Percentiles rank a stretch among this genome's conserved stretches.
Evolutionary conservation across 2,329 filamentous ascomycete species (phyloP).

Genomic region (Pseudogymnoascus sp.): DNA sequence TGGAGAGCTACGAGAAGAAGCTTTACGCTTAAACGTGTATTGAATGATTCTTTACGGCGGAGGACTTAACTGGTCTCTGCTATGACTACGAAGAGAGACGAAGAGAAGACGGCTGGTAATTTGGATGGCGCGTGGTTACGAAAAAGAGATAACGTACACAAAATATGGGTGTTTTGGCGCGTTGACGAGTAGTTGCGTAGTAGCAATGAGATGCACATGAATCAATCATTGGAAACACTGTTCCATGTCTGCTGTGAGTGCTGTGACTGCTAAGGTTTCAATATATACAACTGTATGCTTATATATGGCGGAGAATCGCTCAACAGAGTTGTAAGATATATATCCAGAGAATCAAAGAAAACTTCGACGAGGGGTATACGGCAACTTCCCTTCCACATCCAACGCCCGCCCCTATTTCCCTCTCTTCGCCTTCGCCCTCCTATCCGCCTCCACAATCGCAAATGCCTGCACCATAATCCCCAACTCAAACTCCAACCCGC

Average conservation of each 20-base stretch:
- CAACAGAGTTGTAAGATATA: background rate
- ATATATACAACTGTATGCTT: background rate
- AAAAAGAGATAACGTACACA: background rate
- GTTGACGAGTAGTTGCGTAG: constrained; percentile 3
- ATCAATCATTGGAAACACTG: background rate
- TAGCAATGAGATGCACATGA: background rate
- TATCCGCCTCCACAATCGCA: background rate
- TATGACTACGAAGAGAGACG: background rate
- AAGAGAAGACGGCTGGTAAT: background rate
- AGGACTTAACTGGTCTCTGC: constrained; percentile 5
- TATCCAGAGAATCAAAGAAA: background rate
- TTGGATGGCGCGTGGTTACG: constrained; percentile 3
- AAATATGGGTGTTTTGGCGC: constrained; percentile 7
- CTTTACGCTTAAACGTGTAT: constrained; percentile 65
- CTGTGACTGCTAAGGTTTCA: background rate
- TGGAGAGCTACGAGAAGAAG: constrained; percentile 99
- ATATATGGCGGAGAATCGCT: background rate
- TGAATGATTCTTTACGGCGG: background rate
- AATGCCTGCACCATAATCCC: background rate
- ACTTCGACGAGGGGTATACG: background rate
- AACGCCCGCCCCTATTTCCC: background rate
- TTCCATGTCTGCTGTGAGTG: background rate
- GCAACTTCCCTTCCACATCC: background rate
- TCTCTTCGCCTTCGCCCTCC: background rate
- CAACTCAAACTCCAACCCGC: background rate